Base-by-base conservation (phyloP, 305 asterid genomes). In the Salvia sclarea region DNA sequence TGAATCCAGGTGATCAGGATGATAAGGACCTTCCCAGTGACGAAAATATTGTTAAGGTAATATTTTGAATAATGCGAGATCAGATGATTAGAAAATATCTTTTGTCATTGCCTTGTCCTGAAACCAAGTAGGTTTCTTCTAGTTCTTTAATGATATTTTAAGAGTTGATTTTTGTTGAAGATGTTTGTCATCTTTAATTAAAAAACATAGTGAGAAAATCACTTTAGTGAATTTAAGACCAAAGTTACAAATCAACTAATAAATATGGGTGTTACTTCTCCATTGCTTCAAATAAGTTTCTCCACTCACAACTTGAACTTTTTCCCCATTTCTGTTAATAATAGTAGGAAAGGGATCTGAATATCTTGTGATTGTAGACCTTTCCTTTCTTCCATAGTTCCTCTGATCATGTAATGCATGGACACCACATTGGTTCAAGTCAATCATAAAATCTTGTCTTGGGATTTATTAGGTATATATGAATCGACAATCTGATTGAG, bases 1-100 rank as follows among this genome's bases (percentile, higher is more conserved):
- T 83, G 75, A 77, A 70, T 78, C 74, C 93, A 91, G 95, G 92
- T 79, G 79, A 72, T 64, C 80, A 66, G 72, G 81, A 74, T 70
- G 76, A 69, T 47, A 78, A 76, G 75, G 82, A 75, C 78, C 80
- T 52, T 37, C 71, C 74, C 59, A 62, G 71, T 76, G 85, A 80
- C 68, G 80, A 78, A 72, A 77, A 28, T 47, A 59, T 76, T 57
- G 66, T 85, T 54, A 90, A 87, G 96, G 96, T 89, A 87, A 47
- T 63, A 48, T 65, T 45, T 40, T 54, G 21, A 71, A 22, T 61
- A 53, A 14, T 68, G 45, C 22, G 52, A 37, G 64, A 48, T 50
- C 53, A 21, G 40, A 48, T 40, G 60, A 53, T 55, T 71, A 69
- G 48, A 61, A 52, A 71, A 74, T 18, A 58, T 69, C 31, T 61